A percentile compares a stretch with the other conserved stretches of the same genome.
Conservation (phyloP, 164 flowering plant species). For the Vitis rotundifolia region DNA sequence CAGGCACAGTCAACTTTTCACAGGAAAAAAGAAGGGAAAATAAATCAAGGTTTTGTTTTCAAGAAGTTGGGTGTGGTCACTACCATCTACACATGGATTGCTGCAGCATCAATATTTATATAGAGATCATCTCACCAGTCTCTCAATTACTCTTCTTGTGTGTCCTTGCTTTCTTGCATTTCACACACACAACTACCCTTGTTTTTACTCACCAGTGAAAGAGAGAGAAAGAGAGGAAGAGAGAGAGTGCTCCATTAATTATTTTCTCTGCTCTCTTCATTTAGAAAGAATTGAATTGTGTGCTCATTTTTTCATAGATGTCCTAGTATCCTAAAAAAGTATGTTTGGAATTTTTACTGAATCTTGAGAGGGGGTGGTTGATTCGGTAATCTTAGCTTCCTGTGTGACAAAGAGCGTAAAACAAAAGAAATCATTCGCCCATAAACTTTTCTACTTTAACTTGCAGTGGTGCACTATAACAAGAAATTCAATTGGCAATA, state of each 20-base stretch:
- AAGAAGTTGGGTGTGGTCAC: no score
- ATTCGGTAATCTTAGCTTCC: no score
- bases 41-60: no score
- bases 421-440: constrained; percentile 7
- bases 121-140: no score
- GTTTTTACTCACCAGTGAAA: neutral
- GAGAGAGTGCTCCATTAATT: neutral
- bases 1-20: no score
- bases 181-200: no score
- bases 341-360: neutral
- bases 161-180: neutral
- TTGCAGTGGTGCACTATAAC: constrained; percentile 5
- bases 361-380: neutral
- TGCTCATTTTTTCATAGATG: constrained; percentile 6
- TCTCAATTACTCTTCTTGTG: constrained; percentile 6
- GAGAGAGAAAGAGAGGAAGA: neutral
- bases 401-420: constrained; percentile 7
- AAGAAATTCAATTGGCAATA: neutral
- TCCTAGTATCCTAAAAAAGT: constrained; percentile 1
- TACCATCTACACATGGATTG: no score
- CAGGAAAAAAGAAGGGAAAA: no score
- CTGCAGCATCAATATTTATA: no score
- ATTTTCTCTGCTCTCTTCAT: neutral
- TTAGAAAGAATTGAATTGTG: constrained; percentile 7
- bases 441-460: constrained; percentile 3